These are phyloP conservation scores for Botryotinia globosa DNA, from an alignment of 2,329 filamentous ascomycete genomes.

Conservation along the genomic window DNA sequence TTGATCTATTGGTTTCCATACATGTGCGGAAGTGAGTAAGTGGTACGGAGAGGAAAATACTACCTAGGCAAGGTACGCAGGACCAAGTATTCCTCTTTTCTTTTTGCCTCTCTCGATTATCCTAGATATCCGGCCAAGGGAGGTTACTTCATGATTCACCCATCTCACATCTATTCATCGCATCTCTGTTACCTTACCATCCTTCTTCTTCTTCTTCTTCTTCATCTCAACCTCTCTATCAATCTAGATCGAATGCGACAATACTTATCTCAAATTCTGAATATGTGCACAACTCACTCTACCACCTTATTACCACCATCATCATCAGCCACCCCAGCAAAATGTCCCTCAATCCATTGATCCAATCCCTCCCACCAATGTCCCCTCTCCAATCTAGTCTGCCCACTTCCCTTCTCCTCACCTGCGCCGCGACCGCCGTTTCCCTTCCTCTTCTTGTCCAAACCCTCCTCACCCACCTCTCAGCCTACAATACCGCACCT, in stretches of 20 bases:
- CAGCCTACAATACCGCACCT: slow-evolving; percentile 57
- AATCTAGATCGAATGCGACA: neutral
- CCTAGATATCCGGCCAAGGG: slow-evolving; percentile 1
- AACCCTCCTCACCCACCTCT: slow-evolving; percentile 50
- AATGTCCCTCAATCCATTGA: slow-evolving; percentile 8
- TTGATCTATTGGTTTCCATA: slow-evolving; percentile 8
- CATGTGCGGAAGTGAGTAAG: neutral
- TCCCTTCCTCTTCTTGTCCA: slow-evolving; percentile 54
- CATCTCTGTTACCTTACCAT: neutral
- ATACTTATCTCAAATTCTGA: neutral
- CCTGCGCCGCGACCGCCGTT: slow-evolving; percentile 56
- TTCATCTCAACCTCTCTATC: slow-evolving; percentile 8
- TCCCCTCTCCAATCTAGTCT: slow-evolving; percentile 7
- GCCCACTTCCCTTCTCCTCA: slow-evolving; percentile 46
- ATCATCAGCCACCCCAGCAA: neutral
- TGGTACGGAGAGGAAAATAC: neutral
- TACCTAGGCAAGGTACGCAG: neutral
- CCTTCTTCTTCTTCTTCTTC: neutral
- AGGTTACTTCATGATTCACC: neutral
- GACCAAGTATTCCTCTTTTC: slow-evolving; percentile 5
- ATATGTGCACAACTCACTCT: slow-evolving; percentile 13
- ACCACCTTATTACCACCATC: neutral
- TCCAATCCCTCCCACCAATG: slow-evolving; percentile 11
- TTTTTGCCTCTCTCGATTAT: neutral
- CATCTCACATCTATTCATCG: neutral